Base-by-base conservation (phyloP, 176 grass and related monocot genomes). In the Melocanna baccifera region DNA sequence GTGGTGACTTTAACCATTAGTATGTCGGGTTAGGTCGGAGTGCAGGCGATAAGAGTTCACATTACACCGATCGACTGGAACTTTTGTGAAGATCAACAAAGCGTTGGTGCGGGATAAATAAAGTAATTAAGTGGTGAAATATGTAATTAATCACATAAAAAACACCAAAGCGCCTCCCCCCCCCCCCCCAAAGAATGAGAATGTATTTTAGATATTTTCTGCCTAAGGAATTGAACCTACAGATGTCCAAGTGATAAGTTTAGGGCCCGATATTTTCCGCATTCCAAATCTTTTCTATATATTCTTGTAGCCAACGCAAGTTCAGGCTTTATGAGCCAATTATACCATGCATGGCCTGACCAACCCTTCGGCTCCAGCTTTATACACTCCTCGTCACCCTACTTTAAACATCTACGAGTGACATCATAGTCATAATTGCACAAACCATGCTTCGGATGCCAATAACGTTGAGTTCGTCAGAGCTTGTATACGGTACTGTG, bases 271-370 rank as follows among this genome's bases (percentile, higher is more conserved):
- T 4, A 16, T 37, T 77, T 76, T 26, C 7, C 23, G 16, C 67
- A 15, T 39, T 25, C 42, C 48, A 69, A 71, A 88, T 81, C 25
- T 64, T 62, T 43, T 57, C 0, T 36, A 42, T 79, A 75, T 85
- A 86, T 78, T 46, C 88, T 86, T 90, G 84, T 51, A 67, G 79
- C 7, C 73, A 57, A 86, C 88, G 79, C 84, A 34, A 67, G 73
- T 83, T 67, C 84, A 86, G 79, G 88, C 88, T 86, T 90, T 90
- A 48, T 1, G 58, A 20, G 57, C 16, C 29, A 79, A 90, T 90
- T 86, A 86, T 86, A 83, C 78, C 47, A n/a, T 43, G 66, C 47
- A n/a, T 43, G 66, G 50, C 71, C 71, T 82, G 83, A 77, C 3
- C 71, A 56, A 77, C 36, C 56, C 83, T 90, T 90, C 78, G 51